Evolutionary conservation across 2,329 filamentous ascomycete genomes (phyloP).

Genomic region (Didymosphaeria variabile): DNA sequence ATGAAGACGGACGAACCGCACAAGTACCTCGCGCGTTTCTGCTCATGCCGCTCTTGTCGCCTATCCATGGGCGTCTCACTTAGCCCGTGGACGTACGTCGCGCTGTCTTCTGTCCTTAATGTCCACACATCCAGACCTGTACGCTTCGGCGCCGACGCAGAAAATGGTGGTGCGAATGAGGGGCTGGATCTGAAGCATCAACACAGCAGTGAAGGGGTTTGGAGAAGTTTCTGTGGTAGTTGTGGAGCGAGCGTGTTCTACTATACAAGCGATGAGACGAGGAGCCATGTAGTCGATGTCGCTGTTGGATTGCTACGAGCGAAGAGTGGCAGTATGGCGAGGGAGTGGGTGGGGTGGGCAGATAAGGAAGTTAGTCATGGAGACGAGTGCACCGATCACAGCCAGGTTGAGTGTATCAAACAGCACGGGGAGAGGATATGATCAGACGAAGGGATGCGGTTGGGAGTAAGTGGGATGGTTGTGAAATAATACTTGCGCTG

Average conservation of each 20-base stretch:
- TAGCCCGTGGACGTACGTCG: constrained; percentile 1
- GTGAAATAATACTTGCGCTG: too few relatives aligned
- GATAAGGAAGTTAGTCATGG: constrained; percentile 6
- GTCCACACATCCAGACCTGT: not conserved
- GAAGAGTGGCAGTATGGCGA: constrained; percentile 11
- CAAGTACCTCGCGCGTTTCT: constrained; percentile 11
- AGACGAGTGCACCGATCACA: not conserved
- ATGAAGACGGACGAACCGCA: not conserved
- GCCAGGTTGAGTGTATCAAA: not conserved
- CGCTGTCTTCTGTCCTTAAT: not conserved
- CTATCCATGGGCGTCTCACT: constrained; percentile 3
- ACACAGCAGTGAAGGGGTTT: constrained; percentile 3
- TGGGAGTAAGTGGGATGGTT: too few relatives aligned
- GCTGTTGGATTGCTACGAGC: constrained; percentile 5
- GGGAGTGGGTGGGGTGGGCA: constrained; percentile 12
- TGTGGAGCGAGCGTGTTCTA: constrained; percentile 10
- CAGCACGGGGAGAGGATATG: not conserved
- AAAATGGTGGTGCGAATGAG: not conserved
- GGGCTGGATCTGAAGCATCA: constrained; percentile 5
- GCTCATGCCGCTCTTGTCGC: constrained; percentile 7
- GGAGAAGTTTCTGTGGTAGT: constrained; percentile 6
- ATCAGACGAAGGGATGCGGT: too few relatives aligned
- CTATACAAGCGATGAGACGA: not conserved
- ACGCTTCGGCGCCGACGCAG: not conserved
- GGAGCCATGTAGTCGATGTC: constrained; percentile 3